Percentiles rank a stretch among this genome's conserved stretches.
phyloP scores from a whole-genome alignment of 2,329 filamentous ascomycete genomes.

The Pochonia chlamydosporia region DNA sequence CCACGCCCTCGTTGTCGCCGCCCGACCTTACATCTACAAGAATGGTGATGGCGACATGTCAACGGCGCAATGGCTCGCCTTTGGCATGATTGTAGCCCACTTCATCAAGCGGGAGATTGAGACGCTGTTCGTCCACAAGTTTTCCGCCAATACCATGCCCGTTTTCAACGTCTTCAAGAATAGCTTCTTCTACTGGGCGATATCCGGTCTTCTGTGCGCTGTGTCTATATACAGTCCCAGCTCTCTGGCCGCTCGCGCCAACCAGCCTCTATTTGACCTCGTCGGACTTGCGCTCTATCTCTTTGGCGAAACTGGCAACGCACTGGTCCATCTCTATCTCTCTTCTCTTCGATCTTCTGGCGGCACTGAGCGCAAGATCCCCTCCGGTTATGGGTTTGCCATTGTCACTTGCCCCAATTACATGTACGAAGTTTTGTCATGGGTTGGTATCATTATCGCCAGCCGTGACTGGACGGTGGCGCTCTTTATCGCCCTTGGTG shows the following conservation, averaged over 20 bases:
- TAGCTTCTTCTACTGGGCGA: constrained; percentile 86
- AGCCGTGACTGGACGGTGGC: constrained; percentile 73
- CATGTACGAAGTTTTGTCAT: constrained; percentile 84
- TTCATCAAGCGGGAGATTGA: constrained; percentile 95
- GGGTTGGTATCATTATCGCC: constrained; percentile 75
- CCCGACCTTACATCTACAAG: constrained; percentile 60
- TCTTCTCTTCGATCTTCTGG: constrained; percentile 71
- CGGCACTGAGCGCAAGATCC: constrained; percentile 82
- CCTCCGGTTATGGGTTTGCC: constrained; percentile 75
- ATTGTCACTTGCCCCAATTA: constrained; percentile 96
- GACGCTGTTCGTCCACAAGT: constrained; percentile 91
- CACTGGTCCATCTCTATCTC: constrained; percentile 73
- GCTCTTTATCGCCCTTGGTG: constrained; percentile 69
- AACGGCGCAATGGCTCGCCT: constrained; percentile 65
- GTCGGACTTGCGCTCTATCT: constrained; percentile 65
- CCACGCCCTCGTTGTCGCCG: constrained; percentile 66
- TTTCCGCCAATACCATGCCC: constrained; percentile 93
- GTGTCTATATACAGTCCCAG: constrained; percentile 79
- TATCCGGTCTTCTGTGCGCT: constrained; percentile 74
- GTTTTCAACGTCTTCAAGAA: constrained; percentile 89
- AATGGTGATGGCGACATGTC: constrained; percentile 45
- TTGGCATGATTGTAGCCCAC: constrained; percentile 70
- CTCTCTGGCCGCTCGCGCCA: constrained; percentile 56
- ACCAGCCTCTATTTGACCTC: constrained; percentile 50
- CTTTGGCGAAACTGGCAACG: constrained; percentile 75